Evolutionary conservation across 2,329 filamentous ascomycete species (phyloP), one percentile per base, ranked within the genome.

Genomic region (Talaromyces sp.): DNA sequence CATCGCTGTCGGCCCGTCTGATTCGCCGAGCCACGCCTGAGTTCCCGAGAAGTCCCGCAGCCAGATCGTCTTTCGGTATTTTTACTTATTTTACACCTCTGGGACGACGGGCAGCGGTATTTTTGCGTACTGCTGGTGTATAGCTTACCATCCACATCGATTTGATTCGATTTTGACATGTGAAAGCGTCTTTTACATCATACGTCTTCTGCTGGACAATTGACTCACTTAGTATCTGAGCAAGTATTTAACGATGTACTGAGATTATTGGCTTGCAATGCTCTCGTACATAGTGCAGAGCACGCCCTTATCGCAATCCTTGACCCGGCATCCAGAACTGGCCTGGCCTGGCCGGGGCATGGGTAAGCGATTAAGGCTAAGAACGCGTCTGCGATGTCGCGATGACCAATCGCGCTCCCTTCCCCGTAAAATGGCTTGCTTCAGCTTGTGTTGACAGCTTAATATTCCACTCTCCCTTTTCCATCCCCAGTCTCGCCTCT

Each of bases 391-490:
- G 56, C 37, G 22, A 59, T 59, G 37, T 62, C 60, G 60, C 60
- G 60, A 62, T 45, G 60, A 33, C 60, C 60, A 62, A 62, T 50
- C 60, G 60, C 60, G 60, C 33, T 59, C 22, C n/a, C 59, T 24
- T 31, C 39, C 31, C 41, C 45, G 39, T 41, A 31, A 52, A 50
- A 41, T 59, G 27, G 37, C 56, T 59, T 43, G 47, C 24, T 47
- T 47, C 45, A 47, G 45, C 47, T 50, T 50, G 33, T 60, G 43
- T 60, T 31, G 31, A 22, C 22, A 37, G 19, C 31, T 41, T n/a
- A 27, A 37, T 62, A 62, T 50, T 11, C 33, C 33, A 37, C 33
- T 37, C 54, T 56, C 58, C 49, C 49, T 62, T 49, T 31, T 31
- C 39, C 11, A 45, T 2, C 3, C 13, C 10, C 24, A 45, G 9